Conservation (phyloP, 805 yeast species). For the Nakazawaea wickerhamii region DNA sequence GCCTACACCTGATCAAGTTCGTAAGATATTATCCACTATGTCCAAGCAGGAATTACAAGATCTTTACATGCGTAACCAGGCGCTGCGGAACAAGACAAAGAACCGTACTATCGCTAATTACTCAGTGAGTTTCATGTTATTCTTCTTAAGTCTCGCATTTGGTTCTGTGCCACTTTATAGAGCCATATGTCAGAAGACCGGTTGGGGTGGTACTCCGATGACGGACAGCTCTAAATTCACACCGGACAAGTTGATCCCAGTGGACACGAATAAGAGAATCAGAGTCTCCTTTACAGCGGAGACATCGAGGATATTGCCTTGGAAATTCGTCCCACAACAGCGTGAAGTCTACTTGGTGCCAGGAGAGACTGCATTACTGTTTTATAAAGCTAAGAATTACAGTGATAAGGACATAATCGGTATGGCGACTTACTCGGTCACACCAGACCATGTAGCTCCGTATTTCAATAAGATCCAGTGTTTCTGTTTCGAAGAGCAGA, state of each 20-base stretch:
- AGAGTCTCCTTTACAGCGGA: conserved; percentile 87
- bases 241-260: conserved; percentile 82
- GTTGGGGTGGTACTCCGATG: conserved; percentile 93
- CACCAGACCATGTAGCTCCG: conserved; percentile 95
- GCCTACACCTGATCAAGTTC: conserved; percentile 8
- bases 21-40: conserved; percentile 24
- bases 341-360: conserved; percentile 89
- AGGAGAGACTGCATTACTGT: conserved; percentile 96
- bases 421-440: conserved; percentile 96
- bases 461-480: conserved; percentile 97
- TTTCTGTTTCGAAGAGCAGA: conserved; percentile 96
- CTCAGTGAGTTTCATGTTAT: conserved; percentile 59
- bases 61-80: conserved; percentile 22
- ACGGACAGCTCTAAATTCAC: conserved; percentile 79
- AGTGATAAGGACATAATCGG: conserved; percentile 91
- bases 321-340: conserved; percentile 94
- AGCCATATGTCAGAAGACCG: conserved; percentile 89
- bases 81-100: conserved; percentile 25
- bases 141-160: conserved; percentile 74
- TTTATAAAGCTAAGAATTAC: conserved; percentile 84
- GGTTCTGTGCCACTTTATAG: conserved; percentile 92
- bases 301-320: conserved; percentile 83
- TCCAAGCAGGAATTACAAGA: conserved; percentile 26
- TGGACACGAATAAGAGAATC: conserved; percentile 76
- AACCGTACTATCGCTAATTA: conserved; percentile 60